Base-by-base conservation (phyloP, 2,329 filamentous ascomycete genomes). In the Colletotrichum phormii region DNA sequence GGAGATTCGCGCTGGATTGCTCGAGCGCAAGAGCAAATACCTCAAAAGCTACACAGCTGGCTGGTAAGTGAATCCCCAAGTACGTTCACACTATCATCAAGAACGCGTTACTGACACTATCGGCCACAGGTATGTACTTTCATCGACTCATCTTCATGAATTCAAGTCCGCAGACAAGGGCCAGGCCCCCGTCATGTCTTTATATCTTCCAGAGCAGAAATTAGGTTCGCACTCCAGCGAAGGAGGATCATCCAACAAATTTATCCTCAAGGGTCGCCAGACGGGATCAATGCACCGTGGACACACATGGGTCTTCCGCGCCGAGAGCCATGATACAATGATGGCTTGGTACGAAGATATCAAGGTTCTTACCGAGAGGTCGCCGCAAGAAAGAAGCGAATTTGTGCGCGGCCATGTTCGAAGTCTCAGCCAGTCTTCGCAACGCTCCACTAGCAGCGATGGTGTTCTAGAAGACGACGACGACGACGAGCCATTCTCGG, bases 11-110 rank as follows among this genome's bases (percentile, higher is more conserved):
- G 94, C 95, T 24, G 97, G 97, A 3, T 91, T 98, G 83, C 86
- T 99, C 46, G 97, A 99, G 86, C 93, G 97, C 76, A 98, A 98
- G 91, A 98, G 95, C 89, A 99, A 98, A 81, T 99, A 98, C 79
- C 86, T 99, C 74, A 98, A 98, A 86, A 98, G 95, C 81, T 98
- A 98, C 82, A 97, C 95, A 8, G 94, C 95, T 31, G 96, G 96
- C 80, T 98, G 96, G 95, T 96, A 86, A 84, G 92, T 65, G 79
- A 55, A n/a, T 26, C 18, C 46, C 9, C 26, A 13, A 7, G 18
- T 26, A 1, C n/a, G 13, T 1, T 33, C 18, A 7, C 55, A 5
- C 31, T 22, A 18, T 60, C 46, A 15, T 4, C 49, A 71, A 79
- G 80, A 74, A 80, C 71, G 37, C 4, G 9, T 29, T 22, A 15